Conservation (phyloP, 2,329 filamentous ascomycete species). For the Arthrobotrys pseudoclavata region DNA sequence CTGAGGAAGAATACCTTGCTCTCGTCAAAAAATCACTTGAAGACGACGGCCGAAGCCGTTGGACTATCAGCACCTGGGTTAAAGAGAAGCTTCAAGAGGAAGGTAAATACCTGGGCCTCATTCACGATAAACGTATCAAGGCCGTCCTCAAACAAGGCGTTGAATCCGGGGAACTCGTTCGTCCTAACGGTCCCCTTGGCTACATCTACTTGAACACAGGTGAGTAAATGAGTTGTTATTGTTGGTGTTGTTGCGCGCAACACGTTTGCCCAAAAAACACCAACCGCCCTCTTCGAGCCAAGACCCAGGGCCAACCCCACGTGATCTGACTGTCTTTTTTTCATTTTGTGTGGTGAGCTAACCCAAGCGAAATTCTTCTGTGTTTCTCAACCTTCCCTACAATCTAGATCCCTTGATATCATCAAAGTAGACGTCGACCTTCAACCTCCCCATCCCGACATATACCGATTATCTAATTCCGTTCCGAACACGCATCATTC, state of each 20-base stretch:
- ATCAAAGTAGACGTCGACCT: constrained; percentile 27
- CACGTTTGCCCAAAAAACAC: background rate
- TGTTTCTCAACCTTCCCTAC: constrained; percentile 47
- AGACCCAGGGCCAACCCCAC: constrained; percentile 40
- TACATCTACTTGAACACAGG: background rate
- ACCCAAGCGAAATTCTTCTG: constrained; percentile 56
- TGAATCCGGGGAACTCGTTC: constrained; percentile 9
- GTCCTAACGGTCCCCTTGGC: constrained; percentile 14
- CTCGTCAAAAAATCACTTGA: constrained; percentile 1
- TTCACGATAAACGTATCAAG: constrained; percentile 8
- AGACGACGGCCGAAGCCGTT: constrained; percentile 1
- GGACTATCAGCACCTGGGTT: background rate
- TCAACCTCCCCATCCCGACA: constrained; percentile 60
- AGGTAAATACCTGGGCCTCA: constrained; percentile 11
- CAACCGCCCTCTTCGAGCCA: constrained; percentile 20
- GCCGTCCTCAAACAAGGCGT: constrained; percentile 5
- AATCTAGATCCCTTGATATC: constrained; percentile 44
- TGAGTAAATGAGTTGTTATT: background rate
- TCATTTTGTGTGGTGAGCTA: constrained; percentile 40
- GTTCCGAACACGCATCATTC: constrained; percentile 66
- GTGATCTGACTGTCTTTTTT: constrained; percentile 60
- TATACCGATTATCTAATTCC: constrained; percentile 57
- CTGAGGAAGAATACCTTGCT: constrained; percentile 8
- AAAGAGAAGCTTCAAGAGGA: constrained; percentile 17
- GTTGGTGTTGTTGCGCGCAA: constrained; percentile 5